phyloP scores from a whole-genome alignment of 2,329 filamentous ascomycete genomes.

The Talaromyces sp. region DNA sequence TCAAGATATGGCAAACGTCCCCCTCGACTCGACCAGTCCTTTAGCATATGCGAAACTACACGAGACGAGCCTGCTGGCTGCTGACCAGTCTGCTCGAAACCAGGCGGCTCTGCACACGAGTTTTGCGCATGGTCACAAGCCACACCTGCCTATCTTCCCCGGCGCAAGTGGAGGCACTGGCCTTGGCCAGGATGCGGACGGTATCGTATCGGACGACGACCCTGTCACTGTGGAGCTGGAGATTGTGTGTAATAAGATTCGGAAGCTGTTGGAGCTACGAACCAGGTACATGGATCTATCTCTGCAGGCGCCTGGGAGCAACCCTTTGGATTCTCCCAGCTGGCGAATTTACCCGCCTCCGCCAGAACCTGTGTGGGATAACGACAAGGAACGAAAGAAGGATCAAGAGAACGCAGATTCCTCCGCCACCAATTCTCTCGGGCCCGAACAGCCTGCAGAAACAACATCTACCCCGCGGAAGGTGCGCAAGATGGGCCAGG shows the following conservation, averaged over 20 bases:
- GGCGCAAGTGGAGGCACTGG: conserved; percentile 56
- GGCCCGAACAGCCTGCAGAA: conserved; percentile 18
- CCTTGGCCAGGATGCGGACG: conserved; percentile 56
- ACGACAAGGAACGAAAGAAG: conserved; percentile 26
- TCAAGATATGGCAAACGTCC: neutral
- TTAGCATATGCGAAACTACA: conserved; percentile 1
- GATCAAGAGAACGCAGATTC: neutral
- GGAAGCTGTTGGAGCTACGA: conserved; percentile 79
- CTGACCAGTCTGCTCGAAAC: conserved; percentile 24
- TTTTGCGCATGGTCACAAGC: conserved; percentile 53
- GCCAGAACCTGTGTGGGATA: conserved; percentile 84
- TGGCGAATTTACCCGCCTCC: conserved; percentile 92
- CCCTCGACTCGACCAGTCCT: conserved; percentile 3
- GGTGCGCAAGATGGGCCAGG: conserved; percentile 76
- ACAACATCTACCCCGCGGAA: conserved; percentile 47
- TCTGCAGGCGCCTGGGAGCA: conserved; percentile 73
- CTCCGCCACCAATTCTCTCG: neutral
- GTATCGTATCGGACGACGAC: conserved; percentile 66
- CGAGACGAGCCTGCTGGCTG: conserved; percentile 6
- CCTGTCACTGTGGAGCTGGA: conserved; percentile 78
- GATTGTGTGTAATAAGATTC: conserved; percentile 83
- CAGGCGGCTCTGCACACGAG: conserved; percentile 41
- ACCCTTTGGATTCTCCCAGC: conserved; percentile 74
- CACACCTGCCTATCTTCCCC: conserved; percentile 47
- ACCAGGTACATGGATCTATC: conserved; percentile 86